Conservation (phyloP, 163 green algal species). For the Prototheca wickerhamii region DNA sequence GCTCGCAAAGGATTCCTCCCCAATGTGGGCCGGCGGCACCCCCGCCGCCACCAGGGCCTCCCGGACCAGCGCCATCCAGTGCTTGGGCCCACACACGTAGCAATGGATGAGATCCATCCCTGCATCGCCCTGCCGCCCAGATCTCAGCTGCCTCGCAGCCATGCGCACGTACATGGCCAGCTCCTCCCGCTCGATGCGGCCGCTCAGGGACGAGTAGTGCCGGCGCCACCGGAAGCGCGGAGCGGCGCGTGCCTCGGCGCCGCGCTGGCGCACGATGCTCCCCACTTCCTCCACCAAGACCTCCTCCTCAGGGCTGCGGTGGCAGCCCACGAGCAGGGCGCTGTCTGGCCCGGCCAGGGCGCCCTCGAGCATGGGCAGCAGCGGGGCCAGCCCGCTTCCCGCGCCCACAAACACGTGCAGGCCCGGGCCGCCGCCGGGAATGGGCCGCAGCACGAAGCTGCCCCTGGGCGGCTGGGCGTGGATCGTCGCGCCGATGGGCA, state of each 20-base stretch:
- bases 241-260: too few relatives aligned
- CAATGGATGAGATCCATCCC: too few relatives aligned
- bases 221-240: too few relatives aligned
- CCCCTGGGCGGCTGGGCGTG: not conserved
- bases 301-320: not conserved
- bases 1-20: not conserved
- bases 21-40: not conserved
- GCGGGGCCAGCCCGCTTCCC: not conserved
- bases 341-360: not conserved
- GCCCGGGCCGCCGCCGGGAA: not conserved
- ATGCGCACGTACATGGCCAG: too few relatives aligned
- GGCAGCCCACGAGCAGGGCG: not conserved
- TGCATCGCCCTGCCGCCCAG: too few relatives aligned
- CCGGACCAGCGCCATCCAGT: not conserved
- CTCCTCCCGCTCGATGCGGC: too few relatives aligned
- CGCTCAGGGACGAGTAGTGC: too few relatives aligned
- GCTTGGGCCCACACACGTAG: not conserved
- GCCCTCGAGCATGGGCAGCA: slow-evolving; percentile 4
- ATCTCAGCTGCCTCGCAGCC: too few relatives aligned
- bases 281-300: too few relatives aligned
- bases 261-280: too few relatives aligned
- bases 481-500: not conserved
- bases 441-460: not conserved
- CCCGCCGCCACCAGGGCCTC: not conserved
- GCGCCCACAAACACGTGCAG: not conserved